Conservation (phyloP, 164 flowering plant species). For the Dillenia turbinata region DNA sequence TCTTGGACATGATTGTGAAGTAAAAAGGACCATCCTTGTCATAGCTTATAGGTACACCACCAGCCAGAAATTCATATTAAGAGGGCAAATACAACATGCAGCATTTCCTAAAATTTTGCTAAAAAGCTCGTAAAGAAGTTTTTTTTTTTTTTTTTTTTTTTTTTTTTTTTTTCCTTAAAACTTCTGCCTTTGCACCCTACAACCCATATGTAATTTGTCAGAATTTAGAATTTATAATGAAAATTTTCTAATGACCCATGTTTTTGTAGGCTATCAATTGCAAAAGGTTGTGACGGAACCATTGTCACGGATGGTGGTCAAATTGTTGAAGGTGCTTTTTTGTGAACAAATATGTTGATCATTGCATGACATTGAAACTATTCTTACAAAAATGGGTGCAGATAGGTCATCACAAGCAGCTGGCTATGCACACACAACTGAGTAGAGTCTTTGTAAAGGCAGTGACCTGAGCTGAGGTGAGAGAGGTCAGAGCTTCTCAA, state of each 20-base stretch:
- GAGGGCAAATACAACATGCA: too few relatives aligned
- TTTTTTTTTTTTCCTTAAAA: too few relatives aligned
- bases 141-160: too few relatives aligned
- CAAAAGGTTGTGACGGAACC: too few relatives aligned
- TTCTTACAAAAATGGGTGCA: conserved; percentile 22
- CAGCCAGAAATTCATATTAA: too few relatives aligned
- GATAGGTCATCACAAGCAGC: conserved; percentile 77
- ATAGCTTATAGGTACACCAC: conserved; percentile 54
- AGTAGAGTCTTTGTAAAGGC: conserved; percentile 72
- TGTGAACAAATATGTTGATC: too few relatives aligned
- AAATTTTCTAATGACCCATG: background rate
- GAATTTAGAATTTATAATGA: background rate
- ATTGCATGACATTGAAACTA: too few relatives aligned
- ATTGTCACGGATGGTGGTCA: conserved; percentile 46
- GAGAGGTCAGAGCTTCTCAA: conserved; percentile 10
- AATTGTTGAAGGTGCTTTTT: conserved; percentile 51
- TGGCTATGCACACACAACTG: conserved; percentile 80
- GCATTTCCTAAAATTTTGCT: too few relatives aligned
- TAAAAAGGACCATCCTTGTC: conserved; percentile 70
- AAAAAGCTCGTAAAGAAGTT: too few relatives aligned
- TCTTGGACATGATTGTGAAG: conserved; percentile 37
- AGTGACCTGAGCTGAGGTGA: conserved; percentile 13
- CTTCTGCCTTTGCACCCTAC: too few relatives aligned
- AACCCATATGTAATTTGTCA: too few relatives aligned
- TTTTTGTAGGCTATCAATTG: conserved; percentile 54